These are phyloP conservation scores for Trichoderma lentiforme DNA, from an alignment of 2,329 filamentous ascomycete genomes.

Conservation along the genomic window DNA sequence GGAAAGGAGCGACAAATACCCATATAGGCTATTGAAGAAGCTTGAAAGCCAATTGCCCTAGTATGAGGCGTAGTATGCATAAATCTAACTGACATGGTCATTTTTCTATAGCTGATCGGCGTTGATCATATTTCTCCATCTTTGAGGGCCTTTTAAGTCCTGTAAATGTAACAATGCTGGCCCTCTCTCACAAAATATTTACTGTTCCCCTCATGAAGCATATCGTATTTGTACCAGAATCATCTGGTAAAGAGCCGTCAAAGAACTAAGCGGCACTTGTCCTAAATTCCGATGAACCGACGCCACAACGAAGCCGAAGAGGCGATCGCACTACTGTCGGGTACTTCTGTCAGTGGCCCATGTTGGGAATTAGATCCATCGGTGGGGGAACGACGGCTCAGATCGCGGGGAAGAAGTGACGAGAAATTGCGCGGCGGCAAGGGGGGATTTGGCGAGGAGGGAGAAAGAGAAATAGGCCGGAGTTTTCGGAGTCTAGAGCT, in stretches of 20 bases:
- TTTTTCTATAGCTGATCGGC: neutral
- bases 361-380: neutral
- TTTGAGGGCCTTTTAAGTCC: neutral
- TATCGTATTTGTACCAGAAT: neutral
- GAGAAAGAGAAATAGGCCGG: neutral
- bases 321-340: neutral
- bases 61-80: neutral
- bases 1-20: neutral
- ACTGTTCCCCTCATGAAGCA: neutral
- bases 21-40: neutral
- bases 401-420: slow-evolving; percentile 10
- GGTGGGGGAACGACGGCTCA: neutral
- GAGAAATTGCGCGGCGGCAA: neutral
- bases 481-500: neutral
- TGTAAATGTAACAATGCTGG: neutral
- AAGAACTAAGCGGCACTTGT: neutral
- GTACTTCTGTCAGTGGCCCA: slow-evolving; percentile 5
- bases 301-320: neutral
- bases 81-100: neutral
- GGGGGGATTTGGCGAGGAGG: neutral
- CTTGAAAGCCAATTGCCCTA: neutral
- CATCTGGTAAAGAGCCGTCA: neutral
- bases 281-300: neutral
- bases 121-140: no score
- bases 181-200: no score